phyloP scores from a whole-genome alignment of 176 grass and related monocot species.

The Musa acuminata region DNA sequence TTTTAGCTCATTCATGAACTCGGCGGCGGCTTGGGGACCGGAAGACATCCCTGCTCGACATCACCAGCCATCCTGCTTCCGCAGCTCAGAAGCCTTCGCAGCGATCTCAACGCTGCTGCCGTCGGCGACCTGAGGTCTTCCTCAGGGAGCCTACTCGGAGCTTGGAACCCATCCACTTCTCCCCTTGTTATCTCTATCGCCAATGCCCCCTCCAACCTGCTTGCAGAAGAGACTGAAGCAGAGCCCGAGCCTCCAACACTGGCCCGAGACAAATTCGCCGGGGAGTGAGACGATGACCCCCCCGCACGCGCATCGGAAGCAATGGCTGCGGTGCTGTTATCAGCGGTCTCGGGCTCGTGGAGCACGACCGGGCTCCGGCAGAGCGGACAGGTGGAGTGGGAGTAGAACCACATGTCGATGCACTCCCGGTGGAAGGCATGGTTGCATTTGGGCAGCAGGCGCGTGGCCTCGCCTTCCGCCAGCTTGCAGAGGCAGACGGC shows the following conservation, averaged over 20 bases:
- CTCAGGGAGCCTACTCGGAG: not conserved
- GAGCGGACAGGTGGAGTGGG: constrained; percentile 6
- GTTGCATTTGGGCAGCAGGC: not conserved
- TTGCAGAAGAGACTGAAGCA: no score
- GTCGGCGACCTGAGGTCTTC: not conserved
- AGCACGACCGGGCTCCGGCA: not conserved
- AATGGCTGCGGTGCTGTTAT: not conserved
- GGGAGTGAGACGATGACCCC: not conserved
- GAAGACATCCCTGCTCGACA: not conserved
- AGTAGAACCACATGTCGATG: constrained; percentile 10
- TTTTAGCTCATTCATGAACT: not conserved
- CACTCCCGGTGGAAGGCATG: constrained; percentile 1
- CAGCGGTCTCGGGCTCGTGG: not conserved
- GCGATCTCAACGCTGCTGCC: not conserved
- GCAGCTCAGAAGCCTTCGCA: not conserved
- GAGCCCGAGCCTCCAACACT: not conserved
- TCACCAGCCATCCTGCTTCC: not conserved
- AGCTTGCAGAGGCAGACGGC: not conserved
- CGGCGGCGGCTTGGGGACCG: not conserved
- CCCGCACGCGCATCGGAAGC: not conserved
- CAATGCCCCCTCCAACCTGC: not conserved
- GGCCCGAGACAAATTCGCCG: not conserved
- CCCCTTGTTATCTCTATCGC: not conserved
- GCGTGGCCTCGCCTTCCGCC: not conserved
- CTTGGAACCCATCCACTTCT: not conserved